Conservation (phyloP, 257 asterid species). For the Salvia rosmarinus region DNA sequence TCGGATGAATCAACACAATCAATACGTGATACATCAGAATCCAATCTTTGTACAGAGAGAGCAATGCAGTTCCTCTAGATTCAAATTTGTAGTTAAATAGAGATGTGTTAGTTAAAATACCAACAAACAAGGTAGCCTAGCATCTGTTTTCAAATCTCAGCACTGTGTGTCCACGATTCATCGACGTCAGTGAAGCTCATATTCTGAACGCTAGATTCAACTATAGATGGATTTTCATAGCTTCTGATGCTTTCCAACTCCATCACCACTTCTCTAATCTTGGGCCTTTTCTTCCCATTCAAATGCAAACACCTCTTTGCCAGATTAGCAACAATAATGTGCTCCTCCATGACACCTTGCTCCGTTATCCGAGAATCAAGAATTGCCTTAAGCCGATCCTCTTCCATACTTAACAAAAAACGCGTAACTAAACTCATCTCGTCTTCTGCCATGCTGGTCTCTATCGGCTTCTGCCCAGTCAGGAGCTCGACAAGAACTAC, state of each 20-base stretch:
- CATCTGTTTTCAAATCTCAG: too few relatives aligned
- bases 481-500: conserved; percentile 48
- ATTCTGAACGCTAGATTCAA: conserved; percentile 31
- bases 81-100: too few relatives aligned
- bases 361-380: conserved; percentile 25
- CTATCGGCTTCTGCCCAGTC: conserved; percentile 39
- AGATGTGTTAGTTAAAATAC: too few relatives aligned
- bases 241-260: conserved; percentile 41
- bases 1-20: too few relatives aligned
- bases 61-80: too few relatives aligned
- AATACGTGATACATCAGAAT: too few relatives aligned
- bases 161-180: conserved; percentile 24
- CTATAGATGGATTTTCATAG: conserved; percentile 24
- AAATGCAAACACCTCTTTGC: conserved; percentile 43
- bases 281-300: conserved; percentile 43
- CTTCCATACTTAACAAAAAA: conserved; percentile 27
- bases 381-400: background rate
- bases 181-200: background rate
- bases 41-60: too few relatives aligned
- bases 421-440: conserved; percentile 38
- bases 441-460: conserved; percentile 20
- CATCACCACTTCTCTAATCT: conserved; percentile 42
- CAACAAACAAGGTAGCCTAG: too few relatives aligned
- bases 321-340: conserved; percentile 32
- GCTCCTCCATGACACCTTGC: conserved; percentile 35